These are phyloP conservation scores for Inonotus obliquus DNA, from an alignment of 1,284 basidiomycete species.

Conservation along the genomic window DNA sequence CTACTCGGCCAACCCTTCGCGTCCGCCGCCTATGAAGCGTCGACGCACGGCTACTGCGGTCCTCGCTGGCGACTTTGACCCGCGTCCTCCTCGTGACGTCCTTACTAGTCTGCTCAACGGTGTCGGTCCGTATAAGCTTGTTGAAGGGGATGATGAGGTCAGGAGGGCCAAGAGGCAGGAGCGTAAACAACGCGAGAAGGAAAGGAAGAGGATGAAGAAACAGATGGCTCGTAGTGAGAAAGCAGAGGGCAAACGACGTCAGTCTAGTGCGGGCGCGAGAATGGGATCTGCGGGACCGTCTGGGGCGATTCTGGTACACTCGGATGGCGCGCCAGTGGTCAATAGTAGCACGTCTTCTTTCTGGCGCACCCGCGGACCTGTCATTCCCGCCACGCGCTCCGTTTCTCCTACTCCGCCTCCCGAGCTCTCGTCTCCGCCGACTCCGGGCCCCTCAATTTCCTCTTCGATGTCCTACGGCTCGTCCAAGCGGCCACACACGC, in stretches of 20 bases:
- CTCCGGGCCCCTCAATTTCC: conserved; percentile 68
- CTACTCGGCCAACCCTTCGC: background rate
- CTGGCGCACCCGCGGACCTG: conserved; percentile 61
- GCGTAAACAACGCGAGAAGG: conserved; percentile 45
- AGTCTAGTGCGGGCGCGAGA: conserved; percentile 1
- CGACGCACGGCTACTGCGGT: conserved; percentile 70
- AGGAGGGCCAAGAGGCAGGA: conserved; percentile 47
- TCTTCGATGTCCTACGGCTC: conserved; percentile 69
- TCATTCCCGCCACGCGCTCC: conserved; percentile 61
- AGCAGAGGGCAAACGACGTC: conserved; percentile 15
- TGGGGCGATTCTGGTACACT: background rate
- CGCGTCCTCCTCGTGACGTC: conserved; percentile 60
- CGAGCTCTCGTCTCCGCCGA: conserved; percentile 56
- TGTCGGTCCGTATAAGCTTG: conserved; percentile 54
- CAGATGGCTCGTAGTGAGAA: conserved; percentile 28
- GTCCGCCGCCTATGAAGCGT: conserved; percentile 28
- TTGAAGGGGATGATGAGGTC: conserved; percentile 54
- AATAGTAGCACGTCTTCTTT: conserved; percentile 40
- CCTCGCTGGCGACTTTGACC: conserved; percentile 68
- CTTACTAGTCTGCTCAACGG: conserved; percentile 74
- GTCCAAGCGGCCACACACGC: conserved; percentile 71
- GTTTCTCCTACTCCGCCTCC: conserved; percentile 72
- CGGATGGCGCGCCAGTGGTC: conserved; percentile 24
- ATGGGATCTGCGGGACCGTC: conserved; percentile 1
- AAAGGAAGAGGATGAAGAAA: conserved; percentile 31